These are phyloP conservation scores for Cupressus sempervirens DNA, from an alignment of 75 land plant genomes.

Conservation along the genomic window DNA sequence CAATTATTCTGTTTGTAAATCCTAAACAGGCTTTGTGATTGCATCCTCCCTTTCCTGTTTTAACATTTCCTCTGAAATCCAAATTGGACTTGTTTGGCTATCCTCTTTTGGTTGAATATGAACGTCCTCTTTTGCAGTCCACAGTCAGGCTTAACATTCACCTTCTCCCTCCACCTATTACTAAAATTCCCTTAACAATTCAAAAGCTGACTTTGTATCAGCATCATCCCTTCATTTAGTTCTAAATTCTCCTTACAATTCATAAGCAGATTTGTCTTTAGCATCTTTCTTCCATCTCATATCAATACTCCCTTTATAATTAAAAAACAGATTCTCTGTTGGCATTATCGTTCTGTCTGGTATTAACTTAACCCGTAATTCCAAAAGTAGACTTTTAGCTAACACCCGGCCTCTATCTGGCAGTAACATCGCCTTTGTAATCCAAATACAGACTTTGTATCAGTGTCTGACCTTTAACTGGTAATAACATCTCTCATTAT, in stretches of 20 bases:
- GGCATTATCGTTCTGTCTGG: background rate
- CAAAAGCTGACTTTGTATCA: background rate
- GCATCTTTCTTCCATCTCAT: background rate
- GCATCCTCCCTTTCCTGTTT: background rate
- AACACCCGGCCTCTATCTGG: background rate
- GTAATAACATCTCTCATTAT: background rate
- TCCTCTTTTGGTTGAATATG: background rate
- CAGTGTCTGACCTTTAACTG: background rate
- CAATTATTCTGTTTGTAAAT: background rate
- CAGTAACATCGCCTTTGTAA: background rate
- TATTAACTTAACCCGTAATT: background rate
- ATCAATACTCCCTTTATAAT: background rate
- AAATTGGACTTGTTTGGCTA: background rate
- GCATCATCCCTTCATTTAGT: background rate
- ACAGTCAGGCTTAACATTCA: no score
- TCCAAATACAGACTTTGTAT: background rate
- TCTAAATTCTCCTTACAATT: background rate
- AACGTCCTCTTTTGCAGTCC: background rate
- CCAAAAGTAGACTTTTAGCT: background rate
- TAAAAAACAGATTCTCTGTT: background rate
- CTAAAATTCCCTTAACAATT: background rate
- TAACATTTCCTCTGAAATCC: background rate
- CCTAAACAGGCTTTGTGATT: background rate
- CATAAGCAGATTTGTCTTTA: background rate
- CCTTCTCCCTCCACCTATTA: background rate